These are phyloP conservation scores for Tirmania nivea DNA, from an alignment of 495 filamentous ascomycete species.

Conservation along the genomic window DNA sequence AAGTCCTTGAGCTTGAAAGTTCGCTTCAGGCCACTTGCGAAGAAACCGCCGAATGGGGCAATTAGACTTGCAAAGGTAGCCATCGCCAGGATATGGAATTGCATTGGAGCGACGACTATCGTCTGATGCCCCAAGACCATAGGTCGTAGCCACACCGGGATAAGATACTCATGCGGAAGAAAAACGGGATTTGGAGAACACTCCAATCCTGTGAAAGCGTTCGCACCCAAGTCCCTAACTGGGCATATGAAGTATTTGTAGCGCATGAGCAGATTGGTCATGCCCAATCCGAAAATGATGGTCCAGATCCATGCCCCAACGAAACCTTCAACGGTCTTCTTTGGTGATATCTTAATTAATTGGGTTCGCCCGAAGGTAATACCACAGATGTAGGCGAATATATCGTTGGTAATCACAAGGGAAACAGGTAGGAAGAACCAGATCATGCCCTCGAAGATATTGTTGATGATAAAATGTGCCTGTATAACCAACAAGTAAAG, in stretches of 20 bases:
- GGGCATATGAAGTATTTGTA: slow-evolving; percentile 98
- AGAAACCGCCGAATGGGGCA: slow-evolving; percentile 96
- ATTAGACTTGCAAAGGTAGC: slow-evolving; percentile 91
- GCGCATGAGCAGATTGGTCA: slow-evolving; percentile 73
- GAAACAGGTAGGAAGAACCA: slow-evolving; percentile 98
- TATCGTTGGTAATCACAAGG: slow-evolving; percentile 95
- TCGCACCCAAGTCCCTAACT: slow-evolving; percentile 89
- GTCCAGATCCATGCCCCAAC: slow-evolving; percentile 94
- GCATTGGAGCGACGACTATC: slow-evolving; percentile 55
- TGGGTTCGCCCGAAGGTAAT: slow-evolving; percentile 94
- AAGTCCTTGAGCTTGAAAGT: slow-evolving; percentile 99
- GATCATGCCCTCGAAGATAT: slow-evolving; percentile 98
- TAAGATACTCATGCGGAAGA: slow-evolving; percentile 49
- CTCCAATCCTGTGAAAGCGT: slow-evolving; percentile 70
- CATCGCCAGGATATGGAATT: slow-evolving; percentile 80
- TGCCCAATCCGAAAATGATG: slow-evolving; percentile 55
- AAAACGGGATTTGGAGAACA: slow-evolving; percentile 92
- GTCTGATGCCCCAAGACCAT: slow-evolving; percentile 28
- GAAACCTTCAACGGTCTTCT: slow-evolving; percentile 99
- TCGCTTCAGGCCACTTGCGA: slow-evolving; percentile 90
- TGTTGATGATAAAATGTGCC: slow-evolving; percentile 99
- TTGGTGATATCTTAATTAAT: slow-evolving; percentile 92
- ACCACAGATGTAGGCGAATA: slow-evolving; percentile 93
- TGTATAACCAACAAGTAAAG: slow-evolving; percentile 94
- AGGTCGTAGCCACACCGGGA: slow-evolving; percentile 45